phyloP scores from a whole-genome alignment of 2,329 filamentous ascomycete species.

The Pseudopithomyces maydicus region DNA sequence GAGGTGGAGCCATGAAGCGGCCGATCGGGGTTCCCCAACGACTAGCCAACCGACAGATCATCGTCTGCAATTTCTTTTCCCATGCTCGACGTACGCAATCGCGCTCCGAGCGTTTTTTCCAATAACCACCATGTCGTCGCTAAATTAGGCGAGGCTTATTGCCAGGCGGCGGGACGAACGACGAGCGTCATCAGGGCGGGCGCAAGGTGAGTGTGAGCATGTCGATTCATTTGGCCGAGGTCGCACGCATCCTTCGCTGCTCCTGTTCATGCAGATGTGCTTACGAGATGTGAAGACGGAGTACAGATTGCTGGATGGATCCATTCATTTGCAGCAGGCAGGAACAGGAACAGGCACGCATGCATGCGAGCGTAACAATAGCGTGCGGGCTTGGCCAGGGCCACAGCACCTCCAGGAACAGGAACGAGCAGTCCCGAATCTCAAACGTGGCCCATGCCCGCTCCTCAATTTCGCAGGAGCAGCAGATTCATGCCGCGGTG shows the following conservation, averaged over 20 bases:
- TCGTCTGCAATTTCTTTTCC: neutral
- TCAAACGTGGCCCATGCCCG: slow-evolving; percentile 2
- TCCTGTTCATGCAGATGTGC: neutral
- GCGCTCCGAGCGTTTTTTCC: neutral
- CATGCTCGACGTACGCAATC: neutral
- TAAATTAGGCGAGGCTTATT: neutral
- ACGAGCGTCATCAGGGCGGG: no score
- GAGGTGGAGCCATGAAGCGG: neutral
- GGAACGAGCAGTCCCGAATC: neutral
- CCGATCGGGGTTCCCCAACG: neutral
- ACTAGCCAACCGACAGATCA: neutral
- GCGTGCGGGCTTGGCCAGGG: no score
- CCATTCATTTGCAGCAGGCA: no score
- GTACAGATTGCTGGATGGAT: no score
- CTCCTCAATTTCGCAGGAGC: neutral
- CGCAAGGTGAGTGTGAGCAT: no score
- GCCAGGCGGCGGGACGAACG: neutral
- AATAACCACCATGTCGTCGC: neutral
- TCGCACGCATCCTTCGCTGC: neutral
- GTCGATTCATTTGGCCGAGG: neutral
- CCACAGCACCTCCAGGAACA: no score
- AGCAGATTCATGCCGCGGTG: neutral
- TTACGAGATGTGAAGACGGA: no score
- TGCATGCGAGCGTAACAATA: no score
- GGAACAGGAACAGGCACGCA: no score